These are phyloP conservation scores for Exophiala spinifera DNA, from an alignment of 2,329 filamentous ascomycete species.

Conservation along the genomic window DNA sequence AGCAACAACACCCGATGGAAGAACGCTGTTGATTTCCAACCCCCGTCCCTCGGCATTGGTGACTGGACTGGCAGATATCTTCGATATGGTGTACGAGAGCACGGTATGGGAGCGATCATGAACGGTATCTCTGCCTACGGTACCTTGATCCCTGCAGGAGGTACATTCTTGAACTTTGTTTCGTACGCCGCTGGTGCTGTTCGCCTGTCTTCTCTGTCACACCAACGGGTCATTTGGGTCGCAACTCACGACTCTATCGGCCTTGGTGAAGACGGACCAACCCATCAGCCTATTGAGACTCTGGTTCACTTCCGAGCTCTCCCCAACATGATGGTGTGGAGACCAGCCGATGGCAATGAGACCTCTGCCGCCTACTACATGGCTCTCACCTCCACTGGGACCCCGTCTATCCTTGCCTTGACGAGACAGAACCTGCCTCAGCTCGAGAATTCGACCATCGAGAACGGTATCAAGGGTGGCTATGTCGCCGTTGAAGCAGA, in stretches of 20 bases:
- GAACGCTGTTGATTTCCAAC: constrained; percentile 95
- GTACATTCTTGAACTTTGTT: constrained; percentile 99
- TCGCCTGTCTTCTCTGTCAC: constrained; percentile 88
- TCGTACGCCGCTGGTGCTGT: constrained; percentile 95
- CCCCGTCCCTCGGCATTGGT: constrained; percentile 77
- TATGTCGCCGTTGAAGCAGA: constrained; percentile 85
- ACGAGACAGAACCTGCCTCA: constrained; percentile 98
- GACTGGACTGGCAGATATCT: constrained; percentile 86
- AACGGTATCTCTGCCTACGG: constrained; percentile 90
- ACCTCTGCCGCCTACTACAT: constrained; percentile 96
- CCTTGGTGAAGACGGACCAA: constrained; percentile 97
- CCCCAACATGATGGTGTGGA: constrained; percentile 99
- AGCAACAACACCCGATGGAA: constrained; percentile 99
- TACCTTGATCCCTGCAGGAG: constrained; percentile 86
- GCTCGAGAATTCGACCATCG: constrained; percentile 88
- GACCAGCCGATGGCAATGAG: constrained; percentile 97
- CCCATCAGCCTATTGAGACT: constrained; percentile 98
- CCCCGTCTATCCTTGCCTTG: constrained; percentile 87
- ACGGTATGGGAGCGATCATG: constrained; percentile 52
- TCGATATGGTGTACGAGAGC: constrained; percentile 52
- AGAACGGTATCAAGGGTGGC: constrained; percentile 88
- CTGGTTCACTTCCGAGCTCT: constrained; percentile 97
- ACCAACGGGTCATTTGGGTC: constrained; percentile 88
- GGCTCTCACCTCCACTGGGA: constrained; percentile 82
- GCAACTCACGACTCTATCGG: constrained; percentile 99